Conservation (phyloP, 116 monocot species). For the Dioscorea cayenensis region DNA sequence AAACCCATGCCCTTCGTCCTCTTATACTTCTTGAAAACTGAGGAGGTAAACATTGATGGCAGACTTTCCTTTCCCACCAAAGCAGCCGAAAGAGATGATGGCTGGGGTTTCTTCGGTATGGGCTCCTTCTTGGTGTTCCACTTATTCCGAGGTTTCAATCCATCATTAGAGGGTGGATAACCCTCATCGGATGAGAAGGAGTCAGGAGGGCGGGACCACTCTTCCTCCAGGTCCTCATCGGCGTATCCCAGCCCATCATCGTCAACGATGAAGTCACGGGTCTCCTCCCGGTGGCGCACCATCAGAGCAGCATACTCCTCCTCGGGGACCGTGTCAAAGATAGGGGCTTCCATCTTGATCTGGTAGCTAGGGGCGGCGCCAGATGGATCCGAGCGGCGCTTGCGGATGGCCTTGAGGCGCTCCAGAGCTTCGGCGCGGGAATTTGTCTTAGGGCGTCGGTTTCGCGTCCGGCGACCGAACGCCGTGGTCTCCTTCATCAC, state of each 20-base stretch:
- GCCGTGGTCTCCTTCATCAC: conserved; percentile 28
- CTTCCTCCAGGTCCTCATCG: conserved; percentile 89
- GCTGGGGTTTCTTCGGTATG: conserved; percentile 21
- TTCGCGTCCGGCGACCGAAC: conserved; percentile 30
- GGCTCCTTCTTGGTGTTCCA: conserved; percentile 35
- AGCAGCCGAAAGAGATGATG: conserved; percentile 50
- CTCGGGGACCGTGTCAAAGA: conserved; percentile 86
- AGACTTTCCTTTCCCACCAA: conserved; percentile 70
- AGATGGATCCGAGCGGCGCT: conserved; percentile 18
- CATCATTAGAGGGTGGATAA: conserved; percentile 3
- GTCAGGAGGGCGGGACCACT: conserved; percentile 63
- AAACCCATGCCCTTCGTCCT: conserved; percentile 22
- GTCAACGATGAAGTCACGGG: conserved; percentile 75
- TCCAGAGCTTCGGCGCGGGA: conserved; percentile 52
- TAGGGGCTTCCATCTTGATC: conserved; percentile 74
- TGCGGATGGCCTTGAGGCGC: conserved; percentile 52
- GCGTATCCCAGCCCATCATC: conserved; percentile 84
- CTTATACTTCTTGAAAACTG: conserved; percentile 57
- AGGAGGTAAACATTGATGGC: conserved; percentile 75
- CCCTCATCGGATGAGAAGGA: conserved; percentile 45
- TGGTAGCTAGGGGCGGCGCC: conserved; percentile 21
- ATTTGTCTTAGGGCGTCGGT: conserved; percentile 20
- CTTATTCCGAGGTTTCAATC: conserved; percentile 19
- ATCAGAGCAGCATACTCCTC: conserved; percentile 74
- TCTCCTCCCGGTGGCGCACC: conserved; percentile 60